phyloP scores from a whole-genome alignment of 2,329 filamentous ascomycete species.

The Penicillium vulpinum region DNA sequence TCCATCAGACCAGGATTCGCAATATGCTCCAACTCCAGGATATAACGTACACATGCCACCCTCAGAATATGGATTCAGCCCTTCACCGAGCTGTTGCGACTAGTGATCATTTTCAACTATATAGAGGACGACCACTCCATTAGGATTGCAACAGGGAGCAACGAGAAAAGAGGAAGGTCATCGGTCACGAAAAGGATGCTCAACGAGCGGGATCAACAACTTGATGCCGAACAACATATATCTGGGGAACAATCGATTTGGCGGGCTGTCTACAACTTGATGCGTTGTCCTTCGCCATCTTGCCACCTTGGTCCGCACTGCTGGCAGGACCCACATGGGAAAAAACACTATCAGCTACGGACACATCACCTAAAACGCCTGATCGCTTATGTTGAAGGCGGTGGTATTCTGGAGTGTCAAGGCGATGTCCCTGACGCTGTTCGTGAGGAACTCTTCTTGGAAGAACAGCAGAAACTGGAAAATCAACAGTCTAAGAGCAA shows the following conservation, averaged over 20 bases:
- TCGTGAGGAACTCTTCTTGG: slow-evolving; percentile 13
- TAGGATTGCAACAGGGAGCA: background rate
- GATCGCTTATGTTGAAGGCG: slow-evolving; percentile 5
- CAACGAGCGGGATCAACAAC: slow-evolving; percentile 9
- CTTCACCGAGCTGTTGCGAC: background rate
- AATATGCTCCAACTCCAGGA: background rate
- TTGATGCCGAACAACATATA: slow-evolving; percentile 11
- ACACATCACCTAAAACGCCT: slow-evolving; percentile 10
- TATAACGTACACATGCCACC: background rate
- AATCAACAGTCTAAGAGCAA: slow-evolving; percentile 9
- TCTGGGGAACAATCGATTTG: slow-evolving; percentile 14
- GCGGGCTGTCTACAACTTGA: slow-evolving; percentile 16
- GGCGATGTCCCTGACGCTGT: slow-evolving; percentile 9
- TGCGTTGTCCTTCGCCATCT: slow-evolving; percentile 6
- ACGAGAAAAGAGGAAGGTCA: slow-evolving; percentile 12
- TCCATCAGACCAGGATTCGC: background rate
- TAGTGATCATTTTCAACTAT: slow-evolving; percentile 4
- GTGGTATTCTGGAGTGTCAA: slow-evolving; percentile 8
- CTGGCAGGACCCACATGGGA: slow-evolving; percentile 16
- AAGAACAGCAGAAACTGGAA: slow-evolving; percentile 14
- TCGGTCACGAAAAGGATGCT: slow-evolving; percentile 15
- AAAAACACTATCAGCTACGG: slow-evolving; percentile 18
- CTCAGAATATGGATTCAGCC: slow-evolving; percentile 1
- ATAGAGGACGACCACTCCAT: slow-evolving; percentile 5
- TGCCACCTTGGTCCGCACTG: slow-evolving; percentile 17